Evolutionary conservation across 441 rosid species (phyloP).

Genomic region (Corymbia citriodora): DNA sequence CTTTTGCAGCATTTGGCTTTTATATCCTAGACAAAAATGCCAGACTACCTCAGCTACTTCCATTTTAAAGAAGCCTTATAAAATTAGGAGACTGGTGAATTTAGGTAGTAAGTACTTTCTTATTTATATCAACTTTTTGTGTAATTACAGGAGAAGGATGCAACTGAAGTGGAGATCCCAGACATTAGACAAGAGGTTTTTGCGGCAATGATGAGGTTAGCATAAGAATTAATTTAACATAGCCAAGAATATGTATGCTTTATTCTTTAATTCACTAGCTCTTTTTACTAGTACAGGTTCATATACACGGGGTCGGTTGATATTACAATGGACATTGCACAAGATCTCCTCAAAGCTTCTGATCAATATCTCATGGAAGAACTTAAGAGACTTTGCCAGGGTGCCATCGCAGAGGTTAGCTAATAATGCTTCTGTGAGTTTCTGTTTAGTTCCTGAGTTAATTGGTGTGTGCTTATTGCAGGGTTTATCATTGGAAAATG

Average conservation of each 20-base stretch:
- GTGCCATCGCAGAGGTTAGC: slow-evolving; percentile 86
- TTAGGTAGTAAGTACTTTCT: not conserved
- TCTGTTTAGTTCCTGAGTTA: not conserved
- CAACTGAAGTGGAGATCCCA: slow-evolving; percentile 93
- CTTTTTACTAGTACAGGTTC: slow-evolving; percentile 40
- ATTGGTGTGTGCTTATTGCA: slow-evolving; percentile 11
- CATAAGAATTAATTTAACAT: not conserved
- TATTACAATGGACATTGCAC: slow-evolving; percentile 67
- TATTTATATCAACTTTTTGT: not conserved
- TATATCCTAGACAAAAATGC: not conserved
- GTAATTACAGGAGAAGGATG: slow-evolving; percentile 71
- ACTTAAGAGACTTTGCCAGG: slow-evolving; percentile 86
- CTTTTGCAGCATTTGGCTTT: not conserved
- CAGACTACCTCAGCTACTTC: not conserved
- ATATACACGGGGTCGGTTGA: slow-evolving; percentile 91
- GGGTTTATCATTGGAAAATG: slow-evolving; percentile 82
- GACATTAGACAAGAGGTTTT: slow-evolving; percentile 97
- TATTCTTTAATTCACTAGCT: slow-evolving; percentile 1
- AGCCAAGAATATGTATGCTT: not conserved
- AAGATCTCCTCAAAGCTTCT: slow-evolving; percentile 97
- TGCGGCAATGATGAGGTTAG: slow-evolving; percentile 94
- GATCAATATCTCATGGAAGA: slow-evolving; percentile 97
- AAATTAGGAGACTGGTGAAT: not conserved
- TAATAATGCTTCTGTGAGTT: not conserved
- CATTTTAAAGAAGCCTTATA: not conserved